Evolutionary conservation across 371 early-diverging fungal genomes (phyloP), one percentile per base, ranked within the genome.

Genomic region (Dinochytrium kinnereticum): DNA sequence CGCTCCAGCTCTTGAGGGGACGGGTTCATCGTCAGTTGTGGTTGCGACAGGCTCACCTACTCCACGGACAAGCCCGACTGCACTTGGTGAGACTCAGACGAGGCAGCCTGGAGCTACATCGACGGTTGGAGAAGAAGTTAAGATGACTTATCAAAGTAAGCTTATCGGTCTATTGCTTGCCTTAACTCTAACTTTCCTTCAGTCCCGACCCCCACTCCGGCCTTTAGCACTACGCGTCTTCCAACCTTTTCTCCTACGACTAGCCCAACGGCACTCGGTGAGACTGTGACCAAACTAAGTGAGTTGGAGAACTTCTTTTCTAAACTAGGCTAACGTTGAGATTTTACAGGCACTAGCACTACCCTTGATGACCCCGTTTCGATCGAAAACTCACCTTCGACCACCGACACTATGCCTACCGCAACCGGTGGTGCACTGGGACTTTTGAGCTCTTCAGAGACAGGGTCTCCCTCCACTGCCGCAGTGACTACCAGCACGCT

Each of bases 181-280:
- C 5, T 5, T 53, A 24, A 53, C 26, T 53, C 26, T 21, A 53
- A 53, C 55, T 44, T 44, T 44, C 7, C 44, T 44, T 44, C 19
- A 44, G 44, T 44, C 19, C 44, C 44, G 7, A 7, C 44, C 44
- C 13, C 7, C 7, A 44, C 7, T 13, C 19, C 44, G 44, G 7
- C 44, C 7, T 13, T 44, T 19, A 44, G 19, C 13, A 13, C 44
- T 44, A 44, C 44, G 7, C 44, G 7, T 44, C 7, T 19, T 19
- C 44, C 44, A 44, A 19, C 44, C 7, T 19, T 26, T 7, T 5
- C 34, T 34, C 61, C 61, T 36, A 28, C 34, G 7, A 61, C 28
- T 19, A 61, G 61, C 61, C 61, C 61, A 37, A 61, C 61, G 7
- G 61, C 61, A 7, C 36, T 61, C 7, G 61, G 61, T 15, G 61